These are phyloP conservation scores for Ricinus communis DNA, from an alignment of 345 rosid species.

Conservation along the genomic window DNA sequence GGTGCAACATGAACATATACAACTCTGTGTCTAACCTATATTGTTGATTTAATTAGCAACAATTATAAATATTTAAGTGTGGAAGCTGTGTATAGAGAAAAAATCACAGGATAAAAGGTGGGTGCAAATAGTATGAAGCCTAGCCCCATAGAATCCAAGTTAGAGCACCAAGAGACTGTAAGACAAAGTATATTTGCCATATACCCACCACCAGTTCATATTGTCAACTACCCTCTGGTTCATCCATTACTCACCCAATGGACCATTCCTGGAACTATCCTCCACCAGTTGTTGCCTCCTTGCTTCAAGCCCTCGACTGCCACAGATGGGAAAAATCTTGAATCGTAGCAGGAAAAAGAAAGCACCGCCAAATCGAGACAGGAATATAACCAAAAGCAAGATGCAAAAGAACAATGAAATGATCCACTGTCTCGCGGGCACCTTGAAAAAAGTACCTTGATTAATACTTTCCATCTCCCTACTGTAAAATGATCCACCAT, in stretches of 20 bases:
- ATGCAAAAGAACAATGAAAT: slow-evolving; percentile 30
- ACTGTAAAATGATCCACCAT: slow-evolving; percentile 58
- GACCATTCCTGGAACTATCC: slow-evolving; percentile 30
- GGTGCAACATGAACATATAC: background rate
- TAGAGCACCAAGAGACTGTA: slow-evolving; percentile 9
- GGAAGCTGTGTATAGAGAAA: background rate
- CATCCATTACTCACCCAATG: slow-evolving; percentile 20
- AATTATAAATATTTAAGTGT: background rate
- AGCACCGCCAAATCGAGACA: slow-evolving; percentile 52
- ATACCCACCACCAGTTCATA: slow-evolving; percentile 12
- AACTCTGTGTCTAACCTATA: background rate
- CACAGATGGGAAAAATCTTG: slow-evolving; percentile 33
- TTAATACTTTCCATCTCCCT: slow-evolving; percentile 53
- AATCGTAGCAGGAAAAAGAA: slow-evolving; percentile 34
- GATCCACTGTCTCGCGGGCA: slow-evolving; percentile 58
- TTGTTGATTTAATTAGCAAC: background rate
- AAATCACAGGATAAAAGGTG: background rate
- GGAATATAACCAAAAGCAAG: slow-evolving; percentile 42
- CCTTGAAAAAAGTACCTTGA: slow-evolving; percentile 46
- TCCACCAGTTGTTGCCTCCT: slow-evolving; percentile 34
- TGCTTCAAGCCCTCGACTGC: slow-evolving; percentile 43
- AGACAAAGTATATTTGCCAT: background rate
- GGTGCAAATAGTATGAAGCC: background rate
- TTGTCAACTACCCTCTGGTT: background rate
- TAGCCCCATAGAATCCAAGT: slow-evolving; percentile 3